Evolutionary conservation across 108 stramenopile species (phyloP).

Genomic region (Mediolabrus comicus): DNA sequence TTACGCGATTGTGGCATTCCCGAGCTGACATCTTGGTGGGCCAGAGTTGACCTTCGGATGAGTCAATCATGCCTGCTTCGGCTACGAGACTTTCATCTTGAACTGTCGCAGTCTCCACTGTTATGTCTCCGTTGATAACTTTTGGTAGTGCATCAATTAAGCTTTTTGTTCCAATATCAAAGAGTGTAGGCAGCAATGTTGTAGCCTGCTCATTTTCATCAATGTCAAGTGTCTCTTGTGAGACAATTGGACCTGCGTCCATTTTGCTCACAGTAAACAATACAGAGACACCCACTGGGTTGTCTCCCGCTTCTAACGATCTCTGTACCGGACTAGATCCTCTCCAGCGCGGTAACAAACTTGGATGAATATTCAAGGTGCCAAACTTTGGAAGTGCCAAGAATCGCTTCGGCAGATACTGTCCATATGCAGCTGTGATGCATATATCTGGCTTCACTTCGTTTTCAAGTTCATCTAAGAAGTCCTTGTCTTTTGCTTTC

Average conservation of each 20-base stretch:
- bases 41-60: constrained; percentile 68
- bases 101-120: constrained; percentile 71
- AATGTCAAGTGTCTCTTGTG: constrained; percentile 61
- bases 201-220: constrained; percentile 86
- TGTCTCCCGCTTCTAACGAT: constrained; percentile 85
- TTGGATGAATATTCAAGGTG: constrained; percentile 97
- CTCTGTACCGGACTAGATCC: constrained; percentile 97
- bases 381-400: constrained; percentile 84
- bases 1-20: constrained; percentile 81
- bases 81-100: constrained; percentile 86
- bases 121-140: constrained; percentile 68
- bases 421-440: constrained; percentile 98
- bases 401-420: constrained; percentile 91
- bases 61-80: constrained; percentile 84
- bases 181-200: constrained; percentile 82
- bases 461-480: constrained; percentile 70
- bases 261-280: constrained; percentile 94
- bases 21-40: constrained; percentile 71
- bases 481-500: constrained; percentile 85
- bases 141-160: constrained; percentile 79
- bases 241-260: constrained; percentile 96
- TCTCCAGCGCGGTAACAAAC: constrained; percentile 91
- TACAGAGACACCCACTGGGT: constrained; percentile 88
- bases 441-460: constrained; percentile 90
- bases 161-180: constrained; percentile 81